A percentile compares a stretch with the other conserved stretches of the same genome.
Evolutionary conservation across 2,329 filamentous ascomycete genomes (phyloP).

Genomic region (Didymella pinodella): DNA sequence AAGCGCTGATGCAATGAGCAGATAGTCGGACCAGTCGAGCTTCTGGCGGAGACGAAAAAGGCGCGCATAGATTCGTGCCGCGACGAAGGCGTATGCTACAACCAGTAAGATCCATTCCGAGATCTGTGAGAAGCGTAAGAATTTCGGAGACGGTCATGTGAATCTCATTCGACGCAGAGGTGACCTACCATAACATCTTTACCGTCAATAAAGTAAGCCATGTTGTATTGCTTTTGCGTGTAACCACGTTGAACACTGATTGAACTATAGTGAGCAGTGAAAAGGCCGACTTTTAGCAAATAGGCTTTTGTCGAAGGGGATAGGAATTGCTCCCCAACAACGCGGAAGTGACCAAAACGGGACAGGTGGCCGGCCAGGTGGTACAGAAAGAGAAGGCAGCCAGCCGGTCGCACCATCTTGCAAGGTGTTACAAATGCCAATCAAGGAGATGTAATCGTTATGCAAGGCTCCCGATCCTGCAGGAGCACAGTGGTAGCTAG

Average conservation of each 20-base stretch:
- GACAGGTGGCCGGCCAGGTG: neutral
- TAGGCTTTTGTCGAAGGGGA: neutral
- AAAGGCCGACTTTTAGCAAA: neutral
- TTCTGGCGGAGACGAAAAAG: conserved; percentile 27
- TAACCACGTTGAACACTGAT: neutral
- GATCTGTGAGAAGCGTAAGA: conserved; percentile 19
- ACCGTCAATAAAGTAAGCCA: conserved; percentile 28
- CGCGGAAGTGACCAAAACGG: neutral
- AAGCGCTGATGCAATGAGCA: conserved; percentile 27
- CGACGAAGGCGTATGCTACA: conserved; percentile 31
- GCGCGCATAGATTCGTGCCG: conserved; percentile 27
- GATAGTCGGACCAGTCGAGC: conserved; percentile 29
- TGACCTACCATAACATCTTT: conserved; percentile 30
- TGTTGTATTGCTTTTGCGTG: conserved; percentile 2
- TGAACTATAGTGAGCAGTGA: neutral
- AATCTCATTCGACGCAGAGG: neutral
- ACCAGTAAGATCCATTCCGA: conserved; percentile 32
- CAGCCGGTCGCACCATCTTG: neutral
- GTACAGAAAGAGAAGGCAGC: conserved; percentile 5
- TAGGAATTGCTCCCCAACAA: neutral
- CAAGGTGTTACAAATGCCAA: neutral
- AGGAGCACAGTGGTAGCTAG: neutral
- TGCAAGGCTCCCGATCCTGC: conserved; percentile 9
- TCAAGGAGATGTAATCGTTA: neutral
- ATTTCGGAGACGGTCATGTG: neutral